Conservation (phyloP, 108 stramenopile species). For the Halocafeteria seosinensis region DNA sequence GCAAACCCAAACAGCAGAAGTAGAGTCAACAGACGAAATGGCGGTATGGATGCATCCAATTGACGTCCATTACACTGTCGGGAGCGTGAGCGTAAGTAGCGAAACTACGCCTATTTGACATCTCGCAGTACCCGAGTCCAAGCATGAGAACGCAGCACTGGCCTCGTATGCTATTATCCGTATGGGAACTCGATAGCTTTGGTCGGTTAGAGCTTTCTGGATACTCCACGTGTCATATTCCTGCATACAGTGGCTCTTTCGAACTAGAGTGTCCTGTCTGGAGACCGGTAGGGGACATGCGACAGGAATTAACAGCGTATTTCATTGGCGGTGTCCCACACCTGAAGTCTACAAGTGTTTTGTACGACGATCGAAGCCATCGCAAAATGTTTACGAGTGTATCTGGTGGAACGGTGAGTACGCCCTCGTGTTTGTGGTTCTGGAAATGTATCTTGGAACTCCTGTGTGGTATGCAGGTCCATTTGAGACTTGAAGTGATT, state of each 20-base stretch:
- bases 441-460: neutral
- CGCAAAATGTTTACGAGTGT: conserved; percentile 30
- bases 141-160: conserved; percentile 29
- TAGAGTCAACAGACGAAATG: conserved; percentile 14
- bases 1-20: conserved; percentile 40
- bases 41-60: conserved; percentile 45
- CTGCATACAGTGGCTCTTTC: conserved; percentile 32
- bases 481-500: neutral
- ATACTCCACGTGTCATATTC: conserved; percentile 43
- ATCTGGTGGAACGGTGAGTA: conserved; percentile 25
- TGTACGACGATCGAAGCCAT: conserved; percentile 41
- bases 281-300: conserved; percentile 31
- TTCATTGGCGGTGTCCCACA: conserved; percentile 40
- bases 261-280: conserved; percentile 34
- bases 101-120: neutral
- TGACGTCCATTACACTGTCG: conserved; percentile 43
- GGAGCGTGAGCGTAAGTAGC: conserved; percentile 9
- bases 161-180: conserved; percentile 39
- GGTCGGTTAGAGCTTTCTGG: conserved; percentile 37
- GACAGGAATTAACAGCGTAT: conserved; percentile 37
- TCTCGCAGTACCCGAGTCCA: neutral
- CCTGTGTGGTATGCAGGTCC: too few relatives aligned
- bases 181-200: conserved; percentile 44
- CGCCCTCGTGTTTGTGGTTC: neutral
- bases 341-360: conserved; percentile 25